These are phyloP conservation scores for Aspergillus sp. DNA, from an alignment of 2,329 filamentous ascomycete genomes.

Conservation along the genomic window DNA sequence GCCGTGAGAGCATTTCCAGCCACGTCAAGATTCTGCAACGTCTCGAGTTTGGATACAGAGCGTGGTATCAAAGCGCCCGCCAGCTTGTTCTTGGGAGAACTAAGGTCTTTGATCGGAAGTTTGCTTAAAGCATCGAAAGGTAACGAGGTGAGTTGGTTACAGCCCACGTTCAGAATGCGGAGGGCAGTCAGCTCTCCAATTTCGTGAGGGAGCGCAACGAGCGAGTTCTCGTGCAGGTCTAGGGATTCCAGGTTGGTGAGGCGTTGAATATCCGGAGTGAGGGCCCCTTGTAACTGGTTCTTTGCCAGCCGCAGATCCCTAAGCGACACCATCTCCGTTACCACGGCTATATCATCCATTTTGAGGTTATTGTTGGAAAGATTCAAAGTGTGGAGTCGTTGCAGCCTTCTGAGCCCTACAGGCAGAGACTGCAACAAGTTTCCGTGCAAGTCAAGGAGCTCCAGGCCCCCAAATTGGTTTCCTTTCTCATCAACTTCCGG, in stretches of 20 bases:
- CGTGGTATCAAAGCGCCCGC: constrained; percentile 68
- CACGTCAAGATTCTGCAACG: constrained; percentile 73
- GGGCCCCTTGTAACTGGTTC: constrained; percentile 67
- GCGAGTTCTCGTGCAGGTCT: constrained; percentile 76
- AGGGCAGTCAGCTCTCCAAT: constrained; percentile 67
- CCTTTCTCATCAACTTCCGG: constrained; percentile 65
- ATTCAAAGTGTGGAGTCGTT: constrained; percentile 75
- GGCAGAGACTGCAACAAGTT: constrained; percentile 74
- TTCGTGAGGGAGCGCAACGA: constrained; percentile 67
- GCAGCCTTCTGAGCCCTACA: constrained; percentile 69
- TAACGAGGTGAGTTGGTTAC: constrained; percentile 71
- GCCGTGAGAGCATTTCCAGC: constrained; percentile 69
- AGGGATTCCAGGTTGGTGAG: constrained; percentile 72
- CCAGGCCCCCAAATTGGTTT: constrained; percentile 77
- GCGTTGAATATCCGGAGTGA: constrained; percentile 62
- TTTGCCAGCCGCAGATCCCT: constrained; percentile 78
- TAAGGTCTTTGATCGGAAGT: constrained; percentile 70
- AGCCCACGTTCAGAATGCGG: constrained; percentile 72
- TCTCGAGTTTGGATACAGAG: constrained; percentile 56
- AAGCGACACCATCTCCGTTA: constrained; percentile 69
- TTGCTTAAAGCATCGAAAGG: constrained; percentile 67
- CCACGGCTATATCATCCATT: constrained; percentile 67
- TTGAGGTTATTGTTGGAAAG: constrained; percentile 78
- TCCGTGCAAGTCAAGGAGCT: constrained; percentile 80
- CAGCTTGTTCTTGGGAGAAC: constrained; percentile 75